These are phyloP conservation scores for Talaromyces proteolyticus DNA, from an alignment of 495 filamentous ascomycete genomes.

Conservation along the genomic window DNA sequence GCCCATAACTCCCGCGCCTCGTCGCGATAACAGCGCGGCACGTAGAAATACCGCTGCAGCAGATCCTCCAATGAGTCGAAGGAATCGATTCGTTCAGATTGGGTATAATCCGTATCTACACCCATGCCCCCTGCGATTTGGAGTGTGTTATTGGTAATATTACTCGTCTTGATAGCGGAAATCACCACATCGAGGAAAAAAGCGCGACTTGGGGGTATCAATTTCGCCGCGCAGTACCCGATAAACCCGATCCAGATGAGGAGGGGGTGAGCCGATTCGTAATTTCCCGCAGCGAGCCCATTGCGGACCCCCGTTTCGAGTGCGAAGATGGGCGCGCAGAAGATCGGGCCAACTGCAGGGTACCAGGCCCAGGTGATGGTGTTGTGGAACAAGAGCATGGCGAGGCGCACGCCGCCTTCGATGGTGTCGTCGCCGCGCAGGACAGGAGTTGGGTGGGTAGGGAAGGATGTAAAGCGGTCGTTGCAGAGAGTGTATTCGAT, in stretches of 20 bases:
- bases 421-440: conserved; percentile 47
- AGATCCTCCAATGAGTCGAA: too few species aligned
- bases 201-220: conserved; percentile 18
- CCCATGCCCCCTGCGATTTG: too few species aligned
- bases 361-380: conserved; percentile 42
- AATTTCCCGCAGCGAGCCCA: conserved; percentile 29
- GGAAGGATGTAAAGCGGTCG: conserved; percentile 26
- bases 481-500: conserved; percentile 36
- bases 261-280: conserved; percentile 29
- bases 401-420: conserved; percentile 37
- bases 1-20: too few species aligned
- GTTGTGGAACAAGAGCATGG: conserved; percentile 40
- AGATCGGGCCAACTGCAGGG: conserved; percentile 30
- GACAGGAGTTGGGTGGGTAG: conserved; percentile 48
- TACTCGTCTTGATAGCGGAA: conserved; percentile 11
- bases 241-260: conserved; percentile 38
- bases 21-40: too few species aligned
- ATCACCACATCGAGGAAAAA: conserved; percentile 35
- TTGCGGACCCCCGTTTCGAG: conserved; percentile 31
- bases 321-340: conserved; percentile 31
- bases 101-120: too few species aligned
- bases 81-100: too few species aligned
- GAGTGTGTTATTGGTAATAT: too few species aligned
- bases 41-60: too few species aligned
- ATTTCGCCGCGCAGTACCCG: conserved; percentile 27